A percentile compares a stretch with the other conserved stretches of the same genome.
Evolutionary conservation across 2,329 filamentous ascomycete species (phyloP).

Genomic region (Periconia macrospinosa): DNA sequence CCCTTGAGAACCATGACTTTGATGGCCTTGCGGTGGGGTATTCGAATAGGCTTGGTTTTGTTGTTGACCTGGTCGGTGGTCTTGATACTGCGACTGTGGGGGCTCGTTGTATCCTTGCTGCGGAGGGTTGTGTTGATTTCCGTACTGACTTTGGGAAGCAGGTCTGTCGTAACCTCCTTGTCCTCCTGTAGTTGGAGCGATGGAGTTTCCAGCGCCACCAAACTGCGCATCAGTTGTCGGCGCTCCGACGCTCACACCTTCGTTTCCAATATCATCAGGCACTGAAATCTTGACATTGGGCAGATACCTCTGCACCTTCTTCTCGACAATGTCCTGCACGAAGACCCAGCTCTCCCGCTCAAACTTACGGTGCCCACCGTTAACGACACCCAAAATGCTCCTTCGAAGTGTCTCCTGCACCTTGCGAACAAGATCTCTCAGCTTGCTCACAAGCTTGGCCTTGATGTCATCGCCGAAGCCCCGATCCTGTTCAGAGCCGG

Average conservation of each 20-base stretch:
- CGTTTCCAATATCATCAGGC: slow-evolving; percentile 34
- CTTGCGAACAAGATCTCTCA: slow-evolving; percentile 29
- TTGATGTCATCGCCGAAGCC: slow-evolving; percentile 35
- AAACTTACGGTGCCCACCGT: slow-evolving; percentile 33
- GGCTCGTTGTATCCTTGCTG: slow-evolving; percentile 7
- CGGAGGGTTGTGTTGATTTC: background rate
- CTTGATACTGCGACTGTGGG: slow-evolving; percentile 2
- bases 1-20: too few relatives aligned
- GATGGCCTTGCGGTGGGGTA: slow-evolving; percentile 5
- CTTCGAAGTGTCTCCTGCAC: slow-evolving; percentile 33
- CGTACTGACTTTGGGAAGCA: slow-evolving; percentile 4
- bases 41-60: too few relatives aligned
- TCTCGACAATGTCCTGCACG: slow-evolving; percentile 33
- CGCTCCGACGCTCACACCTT: slow-evolving; percentile 30
- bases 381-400: slow-evolving; percentile 32
- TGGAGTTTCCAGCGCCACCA: slow-evolving; percentile 7
- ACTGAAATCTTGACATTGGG: slow-evolving; percentile 34
- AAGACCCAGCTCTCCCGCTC: slow-evolving; percentile 35
- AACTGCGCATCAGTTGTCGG: slow-evolving; percentile 16
- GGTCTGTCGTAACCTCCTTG: slow-evolving; percentile 10
- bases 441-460: slow-evolving; percentile 25
- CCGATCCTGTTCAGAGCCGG: slow-evolving; percentile 22
- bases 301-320: slow-evolving; percentile 32
- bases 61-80: background rate
- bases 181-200: slow-evolving; percentile 5